phyloP scores from a whole-genome alignment of 768 basidiomycete genomes.

The Lactarius deliciosus region DNA sequence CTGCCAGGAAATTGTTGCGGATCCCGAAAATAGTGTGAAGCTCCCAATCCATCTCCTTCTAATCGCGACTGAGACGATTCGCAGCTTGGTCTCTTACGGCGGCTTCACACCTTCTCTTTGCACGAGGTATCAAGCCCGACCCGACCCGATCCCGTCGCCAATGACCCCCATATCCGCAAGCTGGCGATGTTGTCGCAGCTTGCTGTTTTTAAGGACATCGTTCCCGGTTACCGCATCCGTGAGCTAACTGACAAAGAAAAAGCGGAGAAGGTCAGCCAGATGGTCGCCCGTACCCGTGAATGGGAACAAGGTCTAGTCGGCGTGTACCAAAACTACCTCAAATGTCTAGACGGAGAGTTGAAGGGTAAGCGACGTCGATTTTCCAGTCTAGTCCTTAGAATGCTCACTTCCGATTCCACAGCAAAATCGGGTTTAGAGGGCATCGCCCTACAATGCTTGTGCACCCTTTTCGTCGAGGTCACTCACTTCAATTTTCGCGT shows the following conservation, averaged over 20 bases:
- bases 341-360: conserved; percentile 78
- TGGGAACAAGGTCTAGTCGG: conserved; percentile 93
- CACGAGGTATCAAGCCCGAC: conserved; percentile 67
- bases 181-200: conserved; percentile 87
- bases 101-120: conserved; percentile 87
- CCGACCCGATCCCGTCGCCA: conserved; percentile 66
- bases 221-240: conserved; percentile 95
- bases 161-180: conserved; percentile 82
- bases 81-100: conserved; percentile 84
- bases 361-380: conserved; percentile 56
- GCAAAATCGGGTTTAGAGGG: conserved; percentile 66
- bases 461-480: conserved; percentile 75
- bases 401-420: conserved; percentile 34
- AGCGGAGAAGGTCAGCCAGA: conserved; percentile 90
- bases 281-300: conserved; percentile 85
- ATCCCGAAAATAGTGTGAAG: conserved; percentile 92
- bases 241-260: conserved; percentile 87
- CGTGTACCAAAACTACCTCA: conserved; percentile 88
- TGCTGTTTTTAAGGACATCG: conserved; percentile 93
- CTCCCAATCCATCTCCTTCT: conserved; percentile 17
- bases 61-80: conserved; percentile 18
- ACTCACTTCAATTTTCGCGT: conserved; percentile 97
- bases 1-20: conserved; percentile 91
- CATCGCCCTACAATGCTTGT: conserved; percentile 80
- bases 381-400: conserved; percentile 9